These are phyloP conservation scores for Blastobotrys serpentis DNA, from an alignment of 1,139 yeast genomes.

Conservation along the genomic window DNA sequence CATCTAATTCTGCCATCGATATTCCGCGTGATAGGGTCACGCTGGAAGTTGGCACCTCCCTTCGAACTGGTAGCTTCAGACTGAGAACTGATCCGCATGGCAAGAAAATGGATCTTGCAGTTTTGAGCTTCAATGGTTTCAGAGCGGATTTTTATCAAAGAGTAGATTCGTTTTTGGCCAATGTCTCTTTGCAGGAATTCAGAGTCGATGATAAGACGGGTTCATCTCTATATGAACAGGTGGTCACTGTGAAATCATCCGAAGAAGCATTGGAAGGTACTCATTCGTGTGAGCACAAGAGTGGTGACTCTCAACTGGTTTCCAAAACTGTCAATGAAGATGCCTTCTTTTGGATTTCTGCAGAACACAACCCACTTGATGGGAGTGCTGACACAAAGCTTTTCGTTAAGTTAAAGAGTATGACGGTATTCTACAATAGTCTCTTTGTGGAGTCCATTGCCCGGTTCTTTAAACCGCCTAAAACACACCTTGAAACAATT, in stretches of 20 bases:
- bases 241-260: slow-evolving; percentile 76
- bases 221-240: slow-evolving; percentile 70
- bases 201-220: slow-evolving; percentile 86
- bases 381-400: slow-evolving; percentile 77
- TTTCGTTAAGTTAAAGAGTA: slow-evolving; percentile 72
- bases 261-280: slow-evolving; percentile 29
- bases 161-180: slow-evolving; percentile 71
- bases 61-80: slow-evolving; percentile 74
- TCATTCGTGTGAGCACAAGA: slow-evolving; percentile 28
- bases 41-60: slow-evolving; percentile 62
- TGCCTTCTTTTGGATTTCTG: slow-evolving; percentile 79
- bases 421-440: slow-evolving; percentile 87
- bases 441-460: slow-evolving; percentile 72
- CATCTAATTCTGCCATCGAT: slow-evolving; percentile 53
- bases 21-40: slow-evolving; percentile 73
- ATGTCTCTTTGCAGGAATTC: slow-evolving; percentile 75
- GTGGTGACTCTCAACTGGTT: slow-evolving; percentile 27
- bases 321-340: slow-evolving; percentile 29
- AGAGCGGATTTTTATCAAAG: slow-evolving; percentile 71
- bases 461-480: slow-evolving; percentile 82
- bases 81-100: slow-evolving; percentile 46
- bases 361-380: slow-evolving; percentile 85
- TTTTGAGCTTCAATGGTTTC: slow-evolving; percentile 80
- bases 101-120: slow-evolving; percentile 54
- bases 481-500: slow-evolving; percentile 79